phyloP scores from a whole-genome alignment of 306 rosid species.

The Rosa multiflora region DNA sequence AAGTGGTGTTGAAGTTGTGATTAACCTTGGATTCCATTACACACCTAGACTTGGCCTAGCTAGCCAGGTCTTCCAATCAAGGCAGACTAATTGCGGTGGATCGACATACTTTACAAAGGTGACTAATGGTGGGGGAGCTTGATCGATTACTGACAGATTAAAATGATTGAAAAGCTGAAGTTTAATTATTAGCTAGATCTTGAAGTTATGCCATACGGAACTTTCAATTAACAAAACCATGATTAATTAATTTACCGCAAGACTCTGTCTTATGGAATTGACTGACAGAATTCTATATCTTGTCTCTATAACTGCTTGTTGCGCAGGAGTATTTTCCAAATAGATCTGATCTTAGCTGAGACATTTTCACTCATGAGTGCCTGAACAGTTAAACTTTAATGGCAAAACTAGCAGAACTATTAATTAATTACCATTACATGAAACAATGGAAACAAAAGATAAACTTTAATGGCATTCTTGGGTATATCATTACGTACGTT shows the following conservation, averaged over 20 bases:
- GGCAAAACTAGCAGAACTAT: background rate
- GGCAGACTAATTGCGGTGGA: background rate
- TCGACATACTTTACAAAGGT: background rate
- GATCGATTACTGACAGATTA: background rate
- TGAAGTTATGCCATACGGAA: background rate
- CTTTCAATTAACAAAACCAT: background rate
- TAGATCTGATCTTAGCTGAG: background rate
- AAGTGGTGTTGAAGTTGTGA: background rate
- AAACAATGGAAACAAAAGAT: too few species aligned
- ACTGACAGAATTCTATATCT: background rate
- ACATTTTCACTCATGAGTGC: background rate
- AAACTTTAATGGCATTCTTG: too few species aligned
- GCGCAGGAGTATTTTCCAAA: background rate
- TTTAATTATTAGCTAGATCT: background rate
- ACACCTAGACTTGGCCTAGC: constrained; percentile 6
- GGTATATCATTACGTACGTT: too few species aligned
- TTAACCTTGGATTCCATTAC: constrained; percentile 16
- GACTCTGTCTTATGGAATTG: background rate
- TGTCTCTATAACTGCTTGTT: background rate
- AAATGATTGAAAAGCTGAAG: background rate
- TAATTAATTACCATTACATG: background rate
- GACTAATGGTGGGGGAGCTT: background rate
- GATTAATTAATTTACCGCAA: background rate
- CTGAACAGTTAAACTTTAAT: background rate
- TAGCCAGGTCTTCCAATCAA: background rate